Conservation (phyloP, 257 asterid genomes). For the Capsicum chinense region DNA sequence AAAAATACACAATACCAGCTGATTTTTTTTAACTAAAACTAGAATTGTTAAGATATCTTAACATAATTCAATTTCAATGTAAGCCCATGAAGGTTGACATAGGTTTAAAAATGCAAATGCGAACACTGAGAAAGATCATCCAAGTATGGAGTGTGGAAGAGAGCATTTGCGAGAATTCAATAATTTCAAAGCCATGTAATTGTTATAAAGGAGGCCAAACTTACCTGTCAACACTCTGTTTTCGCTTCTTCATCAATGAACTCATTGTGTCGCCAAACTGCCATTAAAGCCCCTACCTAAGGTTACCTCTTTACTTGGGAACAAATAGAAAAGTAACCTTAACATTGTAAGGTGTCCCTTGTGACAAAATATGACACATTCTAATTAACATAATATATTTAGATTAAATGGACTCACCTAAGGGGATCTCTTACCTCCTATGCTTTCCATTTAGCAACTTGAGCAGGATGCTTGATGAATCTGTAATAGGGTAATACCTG, state of each 20-base stretch:
- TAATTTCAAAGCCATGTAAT: background rate
- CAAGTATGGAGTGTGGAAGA: background rate
- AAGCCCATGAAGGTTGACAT: background rate
- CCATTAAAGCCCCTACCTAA: slow-evolving; percentile 48
- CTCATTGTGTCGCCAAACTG: slow-evolving; percentile 74
- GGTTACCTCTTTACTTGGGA: background rate
- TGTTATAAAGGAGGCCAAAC: slow-evolving; percentile 23
- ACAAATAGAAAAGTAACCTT: slow-evolving; percentile 11
- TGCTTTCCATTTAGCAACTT: too few species aligned
- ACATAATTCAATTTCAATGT: background rate
- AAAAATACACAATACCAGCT: background rate
- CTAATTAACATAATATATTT: too few species aligned
- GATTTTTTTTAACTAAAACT: background rate
- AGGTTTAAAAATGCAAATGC: background rate
- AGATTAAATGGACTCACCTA: too few species aligned
- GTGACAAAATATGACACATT: background rate
- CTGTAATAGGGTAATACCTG: too few species aligned
- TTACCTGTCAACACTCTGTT: slow-evolving; percentile 79
- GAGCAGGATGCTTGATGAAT: too few species aligned
- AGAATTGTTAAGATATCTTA: background rate
- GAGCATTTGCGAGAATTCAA: slow-evolving; percentile 3
- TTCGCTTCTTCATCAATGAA: slow-evolving; percentile 88
- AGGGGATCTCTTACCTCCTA: too few species aligned
- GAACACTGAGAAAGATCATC: slow-evolving; percentile 2
- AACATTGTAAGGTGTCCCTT: background rate